A percentile compares a stretch with the other conserved stretches of the same genome.
Evolutionary conservation across 202 grass and related monocot species (phyloP).

Genomic region (Schoenoplectus tabernaemontani): DNA sequence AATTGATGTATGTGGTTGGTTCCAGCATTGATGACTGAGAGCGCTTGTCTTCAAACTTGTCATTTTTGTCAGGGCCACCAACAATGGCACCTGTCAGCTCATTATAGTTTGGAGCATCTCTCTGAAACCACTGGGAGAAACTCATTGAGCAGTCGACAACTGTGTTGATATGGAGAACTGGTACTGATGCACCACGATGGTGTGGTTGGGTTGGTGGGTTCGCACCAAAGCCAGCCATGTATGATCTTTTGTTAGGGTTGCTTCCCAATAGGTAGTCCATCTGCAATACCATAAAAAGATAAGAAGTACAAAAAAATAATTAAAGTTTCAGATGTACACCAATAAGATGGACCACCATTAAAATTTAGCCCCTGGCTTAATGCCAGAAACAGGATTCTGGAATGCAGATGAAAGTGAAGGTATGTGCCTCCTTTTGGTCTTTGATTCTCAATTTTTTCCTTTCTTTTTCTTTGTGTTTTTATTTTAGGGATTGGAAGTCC

Average conservation of each 20-base stretch:
- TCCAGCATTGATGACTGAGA: constrained; percentile 47
- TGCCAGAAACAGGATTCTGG: background rate
- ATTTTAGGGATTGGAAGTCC: background rate
- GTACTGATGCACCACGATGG: constrained; percentile 68
- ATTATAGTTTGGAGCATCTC: constrained; percentile 54
- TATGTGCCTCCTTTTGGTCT: background rate
- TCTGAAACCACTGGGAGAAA: constrained; percentile 59
- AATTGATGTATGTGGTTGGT: constrained; percentile 85
- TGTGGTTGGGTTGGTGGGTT: constrained; percentile 67
- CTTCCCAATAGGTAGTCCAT: constrained; percentile 81
- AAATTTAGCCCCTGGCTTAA: background rate
- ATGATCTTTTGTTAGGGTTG: constrained; percentile 64
- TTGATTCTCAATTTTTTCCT: background rate
- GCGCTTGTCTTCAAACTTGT: constrained; percentile 63
- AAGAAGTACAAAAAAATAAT: background rate
- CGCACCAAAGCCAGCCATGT: constrained; percentile 67
- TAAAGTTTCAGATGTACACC: background rate
- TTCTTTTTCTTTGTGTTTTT: background rate
- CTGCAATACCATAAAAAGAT: constrained; percentile 15
- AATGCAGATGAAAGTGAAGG: background rate
- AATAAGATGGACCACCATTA: background rate
- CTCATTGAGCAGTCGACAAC: constrained; percentile 63
- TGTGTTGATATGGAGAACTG: constrained; percentile 20
- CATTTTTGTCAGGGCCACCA: constrained; percentile 60
- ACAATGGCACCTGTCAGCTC: constrained; percentile 89